Evolutionary conservation across 2,329 filamentous ascomycete genomes (phyloP).

Genomic region (Ophiostoma fasciatum): DNA sequence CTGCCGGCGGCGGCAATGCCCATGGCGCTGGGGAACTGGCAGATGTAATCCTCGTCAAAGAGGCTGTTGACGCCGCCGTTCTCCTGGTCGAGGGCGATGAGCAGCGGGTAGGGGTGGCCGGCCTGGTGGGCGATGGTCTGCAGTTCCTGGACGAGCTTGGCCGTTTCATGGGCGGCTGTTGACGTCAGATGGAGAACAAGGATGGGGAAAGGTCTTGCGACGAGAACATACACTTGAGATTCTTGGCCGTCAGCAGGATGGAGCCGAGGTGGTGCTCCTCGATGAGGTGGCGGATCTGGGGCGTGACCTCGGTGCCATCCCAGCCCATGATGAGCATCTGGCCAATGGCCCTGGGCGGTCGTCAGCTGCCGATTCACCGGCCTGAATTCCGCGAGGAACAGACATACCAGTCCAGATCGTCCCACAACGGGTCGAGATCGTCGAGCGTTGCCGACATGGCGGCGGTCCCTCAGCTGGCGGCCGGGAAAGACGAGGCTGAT

Average conservation of each 20-base stretch:
- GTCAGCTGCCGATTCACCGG: too few relatives aligned
- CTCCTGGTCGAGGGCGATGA: slow-evolving; percentile 90
- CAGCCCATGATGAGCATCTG: slow-evolving; percentile 75
- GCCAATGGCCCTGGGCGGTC: slow-evolving; percentile 45
- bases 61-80: slow-evolving; percentile 97
- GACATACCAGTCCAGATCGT: slow-evolving; percentile 60
- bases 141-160: slow-evolving; percentile 73
- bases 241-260: slow-evolving; percentile 71
- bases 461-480: too few relatives aligned
- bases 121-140: slow-evolving; percentile 85
- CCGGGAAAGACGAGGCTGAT: too few relatives aligned
- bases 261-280: slow-evolving; percentile 78
- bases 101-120: slow-evolving; percentile 74
- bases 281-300: slow-evolving; percentile 68
- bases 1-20: slow-evolving; percentile 86
- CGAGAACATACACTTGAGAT: slow-evolving; percentile 53
- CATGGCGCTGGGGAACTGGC: slow-evolving; percentile 95
- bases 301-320: slow-evolving; percentile 71
- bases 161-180: slow-evolving; percentile 79
- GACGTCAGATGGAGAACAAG: slow-evolving; percentile 11
- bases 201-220: too few relatives aligned
- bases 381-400: too few relatives aligned
- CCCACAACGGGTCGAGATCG: slow-evolving; percentile 51
- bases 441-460: slow-evolving; percentile 26
- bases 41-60: slow-evolving; percentile 89